Evolutionary conservation across 805 yeast species (phyloP), one percentile per base, ranked within the genome.

Genomic region (Maudiozyma bulderi): DNA sequence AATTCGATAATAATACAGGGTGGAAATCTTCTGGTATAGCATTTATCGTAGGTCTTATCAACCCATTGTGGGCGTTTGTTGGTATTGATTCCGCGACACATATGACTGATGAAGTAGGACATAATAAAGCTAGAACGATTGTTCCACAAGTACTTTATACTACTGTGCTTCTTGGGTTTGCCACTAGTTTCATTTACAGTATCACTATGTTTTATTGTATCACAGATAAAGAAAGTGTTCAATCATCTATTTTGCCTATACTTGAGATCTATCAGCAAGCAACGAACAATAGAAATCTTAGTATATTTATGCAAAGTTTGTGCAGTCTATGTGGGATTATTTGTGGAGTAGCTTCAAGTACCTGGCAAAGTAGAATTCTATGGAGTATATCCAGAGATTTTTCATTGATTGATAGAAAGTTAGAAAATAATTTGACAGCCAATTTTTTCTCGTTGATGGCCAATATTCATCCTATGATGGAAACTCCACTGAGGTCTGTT

Each of bases 81-180:
- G 81, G 87, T 54, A 70, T 81, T 45, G 89, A 82, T 58, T 77
- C 81, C 50, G 86, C 86, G 2, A 80, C 86, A 3, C 88, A 82
- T 57, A 72, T 83, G 75, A 80, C 84, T 26, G 89, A 83, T 59
- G 88, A 82, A 58, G 55, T 56, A 3, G 59, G 61, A 8, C 44
- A 53, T 46, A 38, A 40, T 6, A 47, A 38, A 5, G 49, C 61
- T 13, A 47, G 48, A 28, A 73, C 74, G 37, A 73, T 76, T 52
- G 78, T 81, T 48, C 86, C 87, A 20, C 73, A 73, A 45, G 80
- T 84, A 2, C 80, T 82, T 53, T 68, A 80, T 60, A 73, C 81
- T 5, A 79, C 86, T 3, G 82, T 82, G 2, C 73, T 80, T 7
- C 78, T 83, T 56, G 87, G 87, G 0, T 77, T 82, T 52, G 59